Evolutionary conservation across 306 rosid species (phyloP), one percentile per base, ranked within the genome.

Genomic region (Carpinus viminea): DNA sequence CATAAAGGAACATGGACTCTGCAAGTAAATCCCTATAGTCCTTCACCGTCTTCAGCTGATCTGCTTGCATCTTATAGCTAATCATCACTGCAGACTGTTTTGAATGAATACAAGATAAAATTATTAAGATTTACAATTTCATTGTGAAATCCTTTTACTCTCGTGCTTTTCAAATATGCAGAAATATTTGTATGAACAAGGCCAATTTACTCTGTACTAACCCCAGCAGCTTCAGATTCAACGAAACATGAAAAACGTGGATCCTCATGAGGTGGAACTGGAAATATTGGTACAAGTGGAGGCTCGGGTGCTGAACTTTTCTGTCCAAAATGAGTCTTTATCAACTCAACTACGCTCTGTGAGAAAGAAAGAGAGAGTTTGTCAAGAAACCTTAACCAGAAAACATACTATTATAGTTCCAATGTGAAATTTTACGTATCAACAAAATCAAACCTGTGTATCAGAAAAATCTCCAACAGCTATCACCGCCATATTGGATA

Each of bases 181-280:
- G 72, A 70, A 76, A 73, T 66, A 36, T 48, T 66, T 56, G 70
- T 48, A 70, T 24, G 34, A 74, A 51, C 1, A 75, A 70, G 53
- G 73, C 41, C 70, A 83, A 83, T 43, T 74, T 6, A 71, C 82
- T 76, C 72, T 78, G 66, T 82, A 92, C 96, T 92, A 86, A 94
- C 98, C 97, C 97, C 97, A 48, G 95, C 91, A 74, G 97, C 95
- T 83, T 92, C 98, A 81, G 98, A 94, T 89, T 94, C 98, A 78
- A 91, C 87, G 85, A 90, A 94, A 86, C 97, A 89, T 54, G 98
- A 94, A 87, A 88, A 89, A 0, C 97, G 85, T 54, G 98, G 97
- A 75, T 92, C 93, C 34, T 89, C 89, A 75, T 92, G 98, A 72
- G 93, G 86, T 82, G 93, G 97, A 82, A 92, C 90, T 55, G 80